Base-by-base conservation (phyloP, 2,329 filamentous ascomycete genomes). In the Nemania bipapillata region DNA sequence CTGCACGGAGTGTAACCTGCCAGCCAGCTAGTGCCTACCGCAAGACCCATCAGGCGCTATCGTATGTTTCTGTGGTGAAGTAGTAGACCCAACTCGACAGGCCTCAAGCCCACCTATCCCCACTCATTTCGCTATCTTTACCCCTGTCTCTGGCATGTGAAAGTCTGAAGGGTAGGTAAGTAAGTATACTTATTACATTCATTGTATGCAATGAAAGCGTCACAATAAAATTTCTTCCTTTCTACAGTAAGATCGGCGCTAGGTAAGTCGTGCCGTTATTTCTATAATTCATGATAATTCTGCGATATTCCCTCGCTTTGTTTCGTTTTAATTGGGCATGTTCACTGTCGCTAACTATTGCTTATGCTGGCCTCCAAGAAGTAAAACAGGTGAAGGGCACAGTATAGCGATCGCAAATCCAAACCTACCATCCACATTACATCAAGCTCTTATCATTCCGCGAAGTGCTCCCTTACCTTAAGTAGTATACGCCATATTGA, bases 111-210 rank as follows among this genome's bases (percentile, higher is more conserved):
- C 37, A 57, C 15, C n/a, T 15, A 12, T 50, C 55, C 12, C 65
- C 63, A 59, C 58, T 40, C 24, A 35, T 50, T 54, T 52, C 63
- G 57, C 52, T 69, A 69, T 71, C 69, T 69, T 5, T 37, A 66
- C 53, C 69, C 69, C 40, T 66, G 69, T 63, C 58, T 59, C 42
- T 70, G 56, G 53, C 70, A 72, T 71, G 69, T 71, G 68, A 69
- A 72, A 72, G 63, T 65, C 28, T 35, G 62, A 59, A 32, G 30
- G 11, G 42, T 20, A 42, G 12, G 9, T 28, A 30, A 5, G n/a
- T n/a, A 40, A 4, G 45, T 24, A 15, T 42, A 24, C 45, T 35
- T 15, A 52, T 54, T 49, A 42, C 45, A 40, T 26, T 12, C 40
- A 22, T 47, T 20, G 24, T 49, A 9, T 42, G 47, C 35, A 61